These are phyloP conservation scores for Cyclaneusma minus DNA, from an alignment of 2,329 filamentous ascomycete genomes.

Conservation along the genomic window DNA sequence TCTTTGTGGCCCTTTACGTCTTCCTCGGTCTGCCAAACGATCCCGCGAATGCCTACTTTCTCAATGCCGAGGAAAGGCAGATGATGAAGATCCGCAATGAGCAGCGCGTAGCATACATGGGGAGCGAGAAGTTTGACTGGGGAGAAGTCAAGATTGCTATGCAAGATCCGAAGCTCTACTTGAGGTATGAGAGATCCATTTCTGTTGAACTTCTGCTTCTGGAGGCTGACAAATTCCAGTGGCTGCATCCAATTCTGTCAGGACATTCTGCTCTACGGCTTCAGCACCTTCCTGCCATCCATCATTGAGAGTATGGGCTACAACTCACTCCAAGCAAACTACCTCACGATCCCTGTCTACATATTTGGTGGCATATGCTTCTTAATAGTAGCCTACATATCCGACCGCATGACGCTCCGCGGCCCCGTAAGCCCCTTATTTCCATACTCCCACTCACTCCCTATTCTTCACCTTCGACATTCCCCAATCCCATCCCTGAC, in stretches of 20 bases:
- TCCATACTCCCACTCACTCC: neutral
- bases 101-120: slow-evolving; percentile 30
- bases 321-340: slow-evolving; percentile 31
- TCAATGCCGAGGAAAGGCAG: slow-evolving; percentile 29
- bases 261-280: slow-evolving; percentile 37
- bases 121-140: slow-evolving; percentile 32
- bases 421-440: neutral
- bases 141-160: slow-evolving; percentile 30
- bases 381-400: slow-evolving; percentile 27
- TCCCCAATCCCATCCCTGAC: slow-evolving; percentile 17
- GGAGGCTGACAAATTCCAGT: slow-evolving; percentile 1
- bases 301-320: slow-evolving; percentile 38
- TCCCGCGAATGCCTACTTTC: slow-evolving; percentile 29
- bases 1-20: slow-evolving; percentile 25
- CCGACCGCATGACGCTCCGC: slow-evolving; percentile 29
- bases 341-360: slow-evolving; percentile 41
- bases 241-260: slow-evolving; percentile 33
- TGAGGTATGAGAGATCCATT: slow-evolving; percentile 21
- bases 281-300: slow-evolving; percentile 39
- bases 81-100: slow-evolving; percentile 32
- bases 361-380: slow-evolving; percentile 30
- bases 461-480: too few relatives aligned
- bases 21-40: slow-evolving; percentile 32
- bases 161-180: slow-evolving; percentile 33
- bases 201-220: slow-evolving; percentile 7